These are phyloP conservation scores for Diddensiella santjacobensis DNA, from an alignment of 805 yeast species.

Conservation along the genomic window DNA sequence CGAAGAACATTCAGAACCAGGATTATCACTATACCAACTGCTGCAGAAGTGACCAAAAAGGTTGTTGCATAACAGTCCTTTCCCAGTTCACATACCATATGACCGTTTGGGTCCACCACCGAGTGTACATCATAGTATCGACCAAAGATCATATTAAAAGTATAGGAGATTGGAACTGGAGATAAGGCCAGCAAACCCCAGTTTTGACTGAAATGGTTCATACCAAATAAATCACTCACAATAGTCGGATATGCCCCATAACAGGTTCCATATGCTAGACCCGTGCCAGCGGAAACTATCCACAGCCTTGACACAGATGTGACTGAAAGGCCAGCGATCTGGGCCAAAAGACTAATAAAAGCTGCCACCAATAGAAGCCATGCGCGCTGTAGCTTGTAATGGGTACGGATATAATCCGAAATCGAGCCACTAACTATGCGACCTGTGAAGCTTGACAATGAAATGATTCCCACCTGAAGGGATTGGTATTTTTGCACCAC, in stretches of 20 bases:
- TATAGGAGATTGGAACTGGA: slow-evolving; percentile 58
- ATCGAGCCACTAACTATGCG: slow-evolving; percentile 58
- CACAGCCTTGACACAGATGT: slow-evolving; percentile 41
- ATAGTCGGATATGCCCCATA: slow-evolving; percentile 75
- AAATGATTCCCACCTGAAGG: slow-evolving; percentile 66
- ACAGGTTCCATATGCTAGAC: slow-evolving; percentile 68
- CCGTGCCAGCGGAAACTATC: slow-evolving; percentile 52
- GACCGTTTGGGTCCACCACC: slow-evolving; percentile 19
- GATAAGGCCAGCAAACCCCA: slow-evolving; percentile 72
- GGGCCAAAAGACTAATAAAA: slow-evolving; percentile 46
- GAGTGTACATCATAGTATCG: slow-evolving; percentile 51
- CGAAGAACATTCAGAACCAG: slow-evolving; percentile 8
- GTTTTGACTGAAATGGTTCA: slow-evolving; percentile 60
- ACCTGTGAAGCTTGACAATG: slow-evolving; percentile 64
- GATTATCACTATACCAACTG: slow-evolving; percentile 14
- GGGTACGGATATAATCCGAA: slow-evolving; percentile 56
- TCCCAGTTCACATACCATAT: slow-evolving; percentile 21
- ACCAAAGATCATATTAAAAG: slow-evolving; percentile 63
- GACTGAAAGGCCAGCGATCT: slow-evolving; percentile 43
- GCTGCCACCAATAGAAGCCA: slow-evolving; percentile 55
- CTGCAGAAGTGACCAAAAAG: slow-evolving; percentile 19
- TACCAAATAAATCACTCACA: slow-evolving; percentile 70
- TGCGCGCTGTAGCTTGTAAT: slow-evolving; percentile 45
- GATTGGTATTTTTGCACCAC: slow-evolving; percentile 50
- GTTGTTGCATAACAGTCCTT: slow-evolving; percentile 22